These are phyloP conservation scores for Teunomyces aglyptinius DNA, from an alignment of 805 yeast genomes.

Conservation along the genomic window DNA sequence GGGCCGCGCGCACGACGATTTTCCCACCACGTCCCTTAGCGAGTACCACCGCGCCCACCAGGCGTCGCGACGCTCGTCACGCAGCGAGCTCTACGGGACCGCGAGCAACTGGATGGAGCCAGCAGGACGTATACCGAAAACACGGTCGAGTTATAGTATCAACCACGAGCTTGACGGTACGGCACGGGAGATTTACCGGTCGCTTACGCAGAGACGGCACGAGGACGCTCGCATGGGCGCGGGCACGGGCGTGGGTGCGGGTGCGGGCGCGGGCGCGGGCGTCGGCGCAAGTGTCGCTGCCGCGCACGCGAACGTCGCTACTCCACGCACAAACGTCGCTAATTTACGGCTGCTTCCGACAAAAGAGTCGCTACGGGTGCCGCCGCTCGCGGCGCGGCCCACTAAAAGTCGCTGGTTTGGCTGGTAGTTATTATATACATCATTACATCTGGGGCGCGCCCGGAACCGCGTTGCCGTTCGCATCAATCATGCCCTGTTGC, in stretches of 20 bases:
- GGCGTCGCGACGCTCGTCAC: conserved; percentile 35
- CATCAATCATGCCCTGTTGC: conserved; percentile 84
- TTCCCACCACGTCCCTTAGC: conserved; percentile 36
- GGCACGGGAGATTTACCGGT: conserved; percentile 30
- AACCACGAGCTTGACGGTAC: conserved; percentile 25
- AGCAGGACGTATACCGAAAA: conserved; percentile 14
- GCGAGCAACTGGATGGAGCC: conserved; percentile 58
- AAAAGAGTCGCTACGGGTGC: not conserved
- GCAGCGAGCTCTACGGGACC: conserved; percentile 39
- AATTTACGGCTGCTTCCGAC: too few relatives aligned
- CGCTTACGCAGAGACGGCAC: conserved; percentile 27
- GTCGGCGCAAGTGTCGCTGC: not conserved
- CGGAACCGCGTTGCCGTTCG: conserved; percentile 81
- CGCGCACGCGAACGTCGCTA: not conserved
- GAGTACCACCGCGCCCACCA: conserved; percentile 29
- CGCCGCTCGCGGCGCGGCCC: not conserved
- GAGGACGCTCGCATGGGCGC: not conserved
- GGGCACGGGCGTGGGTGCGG: too few relatives aligned
- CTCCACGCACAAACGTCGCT: too few relatives aligned
- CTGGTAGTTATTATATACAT: conserved; percentile 24
- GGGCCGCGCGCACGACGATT: conserved; percentile 14
- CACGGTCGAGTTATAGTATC: conserved; percentile 26
- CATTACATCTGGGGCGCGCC: conserved; percentile 57
- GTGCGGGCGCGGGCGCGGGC: too few relatives aligned
- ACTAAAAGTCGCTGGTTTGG: conserved; percentile 30